A percentile compares a stretch with the other conserved stretches of the same genome.
Evolutionary conservation across 345 rosid species (phyloP).

Genomic region (Acer saccharum): DNA sequence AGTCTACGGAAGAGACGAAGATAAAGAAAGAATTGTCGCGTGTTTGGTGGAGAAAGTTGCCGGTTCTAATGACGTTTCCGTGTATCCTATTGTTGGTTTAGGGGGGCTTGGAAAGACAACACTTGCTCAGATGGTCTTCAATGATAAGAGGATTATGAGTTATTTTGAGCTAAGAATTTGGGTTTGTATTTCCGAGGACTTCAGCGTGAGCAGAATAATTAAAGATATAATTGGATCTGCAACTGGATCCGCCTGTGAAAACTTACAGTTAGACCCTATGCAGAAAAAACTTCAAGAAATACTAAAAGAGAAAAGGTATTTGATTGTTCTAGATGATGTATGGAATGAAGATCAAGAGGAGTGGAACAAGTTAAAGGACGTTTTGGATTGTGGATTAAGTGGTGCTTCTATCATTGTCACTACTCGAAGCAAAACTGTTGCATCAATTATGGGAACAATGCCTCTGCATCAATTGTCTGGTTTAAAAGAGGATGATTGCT

Average conservation of each 20-base stretch:
- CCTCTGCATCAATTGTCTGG: background rate
- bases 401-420: slow-evolving; percentile 1
- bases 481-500: slow-evolving; percentile 8
- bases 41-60: background rate
- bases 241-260: background rate
- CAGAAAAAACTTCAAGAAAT: background rate
- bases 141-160: background rate
- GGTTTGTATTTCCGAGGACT: slow-evolving; percentile 9
- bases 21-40: background rate
- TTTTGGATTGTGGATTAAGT: background rate
- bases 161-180: slow-evolving; percentile 3
- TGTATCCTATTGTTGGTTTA: background rate
- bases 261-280: slow-evolving; percentile 4
- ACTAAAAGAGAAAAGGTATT: background rate
- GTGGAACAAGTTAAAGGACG: slow-evolving; percentile 8
- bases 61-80: background rate
- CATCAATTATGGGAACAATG: background rate
- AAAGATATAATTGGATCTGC: background rate
- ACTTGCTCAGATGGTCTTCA: background rate
- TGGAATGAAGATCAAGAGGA: slow-evolving; percentile 11
- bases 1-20: background rate
- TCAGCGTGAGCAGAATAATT: background rate
- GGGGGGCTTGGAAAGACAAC: background rate
- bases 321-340: background rate
- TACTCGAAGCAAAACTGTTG: background rate